Percentiles rank a stretch among this genome's conserved stretches.
Conservation (phyloP, 352 stramenopile species). For the Globisporangium paroecandrum region DNA sequence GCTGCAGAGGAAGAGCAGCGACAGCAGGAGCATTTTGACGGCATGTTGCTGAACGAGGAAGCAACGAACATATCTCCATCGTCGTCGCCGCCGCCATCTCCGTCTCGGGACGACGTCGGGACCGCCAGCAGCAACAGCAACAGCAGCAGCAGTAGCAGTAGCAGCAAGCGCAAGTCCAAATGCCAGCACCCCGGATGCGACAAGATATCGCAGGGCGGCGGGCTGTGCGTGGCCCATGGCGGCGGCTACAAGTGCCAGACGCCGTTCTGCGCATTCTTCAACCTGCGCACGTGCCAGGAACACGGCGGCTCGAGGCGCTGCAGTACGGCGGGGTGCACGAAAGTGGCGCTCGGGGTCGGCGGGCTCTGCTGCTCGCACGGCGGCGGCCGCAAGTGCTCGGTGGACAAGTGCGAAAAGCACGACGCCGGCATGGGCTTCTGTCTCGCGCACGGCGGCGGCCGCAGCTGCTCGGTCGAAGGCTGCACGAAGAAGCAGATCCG, state of each 20-base stretch:
- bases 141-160: not conserved
- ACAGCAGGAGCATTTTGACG: slow-evolving; percentile 11
- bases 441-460: slow-evolving; percentile 67
- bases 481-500: slow-evolving; percentile 78
- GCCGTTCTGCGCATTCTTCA: slow-evolving; percentile 66
- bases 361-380: slow-evolving; percentile 65
- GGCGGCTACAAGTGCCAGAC: slow-evolving; percentile 71
- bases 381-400: slow-evolving; percentile 61
- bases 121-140: not conserved
- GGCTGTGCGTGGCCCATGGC: slow-evolving; percentile 62
- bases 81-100: not conserved
- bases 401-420: slow-evolving; percentile 72
- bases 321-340: slow-evolving; percentile 42
- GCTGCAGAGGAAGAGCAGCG: slow-evolving; percentile 6
- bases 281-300: slow-evolving; percentile 68
- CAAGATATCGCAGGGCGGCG: slow-evolving; percentile 63
- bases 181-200: slow-evolving; percentile 49
- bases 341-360: slow-evolving; percentile 43
- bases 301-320: slow-evolving; percentile 74
- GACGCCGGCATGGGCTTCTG: slow-evolving; percentile 67
- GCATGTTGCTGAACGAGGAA: slow-evolving; percentile 2
- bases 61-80: slow-evolving; percentile 2
- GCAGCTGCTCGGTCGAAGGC: slow-evolving; percentile 47
- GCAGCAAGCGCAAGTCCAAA: slow-evolving; percentile 14
- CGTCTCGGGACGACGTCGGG: not conserved